Conservation (phyloP, 345 rosid genomes). For the Syzygium aqueum region DNA sequence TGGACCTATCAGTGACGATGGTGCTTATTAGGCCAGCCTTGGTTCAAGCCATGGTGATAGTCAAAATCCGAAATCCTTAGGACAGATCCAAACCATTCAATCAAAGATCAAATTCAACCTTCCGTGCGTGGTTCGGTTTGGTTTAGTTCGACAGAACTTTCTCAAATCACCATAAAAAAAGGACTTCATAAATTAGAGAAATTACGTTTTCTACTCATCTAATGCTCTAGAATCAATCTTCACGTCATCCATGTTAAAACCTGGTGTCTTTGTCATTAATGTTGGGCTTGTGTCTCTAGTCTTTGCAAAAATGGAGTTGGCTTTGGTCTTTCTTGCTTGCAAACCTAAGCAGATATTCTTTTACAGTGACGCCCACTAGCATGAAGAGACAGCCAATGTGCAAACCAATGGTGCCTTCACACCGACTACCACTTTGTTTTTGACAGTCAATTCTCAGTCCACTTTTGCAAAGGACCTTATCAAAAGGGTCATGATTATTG, state of each 20-base stretch:
- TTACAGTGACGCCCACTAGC: not conserved
- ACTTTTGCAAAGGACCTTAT: not conserved
- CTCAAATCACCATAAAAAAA: not conserved
- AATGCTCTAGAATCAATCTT: not conserved
- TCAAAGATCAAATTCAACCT: not conserved
- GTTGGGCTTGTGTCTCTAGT: not conserved
- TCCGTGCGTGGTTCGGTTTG: too few species aligned
- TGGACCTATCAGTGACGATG: not conserved
- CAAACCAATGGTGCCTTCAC: not conserved
- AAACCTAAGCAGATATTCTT: not conserved
- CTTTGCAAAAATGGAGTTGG: not conserved
- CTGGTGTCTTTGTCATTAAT: not conserved
- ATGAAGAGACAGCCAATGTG: not conserved
- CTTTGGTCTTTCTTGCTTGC: not conserved
- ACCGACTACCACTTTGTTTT: not conserved
- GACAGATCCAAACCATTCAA: not conserved
- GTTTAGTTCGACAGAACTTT: not conserved
- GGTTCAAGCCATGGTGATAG: not conserved
- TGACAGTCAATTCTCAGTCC: not conserved
- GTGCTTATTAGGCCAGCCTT: not conserved
- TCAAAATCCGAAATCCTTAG: not conserved
- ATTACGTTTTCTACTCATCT: not conserved
- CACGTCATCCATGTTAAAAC: not conserved
- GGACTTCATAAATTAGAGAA: not conserved
- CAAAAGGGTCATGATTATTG: not conserved